Evolutionary conservation across 2,329 filamentous ascomycete species (phyloP), one percentile per base, ranked within the genome.

Genomic region (Ceratocystis diversiconidia): DNA sequence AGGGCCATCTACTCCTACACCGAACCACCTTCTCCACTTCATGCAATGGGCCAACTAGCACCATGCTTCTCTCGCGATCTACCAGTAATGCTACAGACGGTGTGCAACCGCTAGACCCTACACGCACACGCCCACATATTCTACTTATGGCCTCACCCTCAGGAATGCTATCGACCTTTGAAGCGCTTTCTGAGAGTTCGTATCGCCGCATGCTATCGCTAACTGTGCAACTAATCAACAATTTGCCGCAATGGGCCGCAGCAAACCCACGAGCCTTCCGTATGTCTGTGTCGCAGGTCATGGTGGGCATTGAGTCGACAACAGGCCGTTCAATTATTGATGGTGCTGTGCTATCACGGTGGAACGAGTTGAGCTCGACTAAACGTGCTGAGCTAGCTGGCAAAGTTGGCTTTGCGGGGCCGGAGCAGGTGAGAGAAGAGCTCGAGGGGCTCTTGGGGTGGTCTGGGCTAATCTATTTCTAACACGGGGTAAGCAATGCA

Each of bases 1-100:
- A 92, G 66, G 94, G 94, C 61, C 88, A 92, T 71, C 84, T 92
- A 50, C 83, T 99, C 28, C 82, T 99, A 6, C 90, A 92, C 74
- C 86, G 89, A 67, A 90, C 89, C 64, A 89, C 90, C 67, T 97
- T 99, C 77, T 87, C 92, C 73, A 85, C 89, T 0, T 91, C 90
- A 46, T 84, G 84, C 19, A 89, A 96, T 74, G 82, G 87, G 69
- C 85, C 89, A 0, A 87, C 88, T 0, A 83, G 82, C 46, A 87
- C 91, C 70, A 85, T 87, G 22, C 83, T 96, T 61, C 80, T 97
- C 43, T 88, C 89, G 1, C 85, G 85, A 17, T 84, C 68, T 68
- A 69, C 17, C 61, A 44, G 64, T 50, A 72, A 64, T 70, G 70
- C 61, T 65, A 71, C 43, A 64, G 67, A 44, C 69, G 71, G 61